phyloP scores from a whole-genome alignment of 495 filamentous ascomycete genomes.

The Penicillium silybi region DNA sequence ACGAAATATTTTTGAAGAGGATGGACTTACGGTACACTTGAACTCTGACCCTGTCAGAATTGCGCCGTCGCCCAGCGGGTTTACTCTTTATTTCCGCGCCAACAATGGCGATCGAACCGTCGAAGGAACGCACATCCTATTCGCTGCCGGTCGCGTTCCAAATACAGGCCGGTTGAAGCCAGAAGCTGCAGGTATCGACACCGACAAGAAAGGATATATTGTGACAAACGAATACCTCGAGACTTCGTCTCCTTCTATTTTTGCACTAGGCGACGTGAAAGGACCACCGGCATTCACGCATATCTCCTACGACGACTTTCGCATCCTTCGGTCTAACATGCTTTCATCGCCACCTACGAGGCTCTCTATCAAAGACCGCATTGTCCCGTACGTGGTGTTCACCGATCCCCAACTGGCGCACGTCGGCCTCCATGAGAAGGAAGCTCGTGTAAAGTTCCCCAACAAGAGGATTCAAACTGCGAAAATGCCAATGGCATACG shows the following conservation, averaged over 20 bases:
- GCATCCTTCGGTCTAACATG: constrained; percentile 43
- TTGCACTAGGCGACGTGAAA: constrained; percentile 48
- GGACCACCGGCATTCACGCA: constrained; percentile 53
- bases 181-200: constrained; percentile 23
- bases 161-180: constrained; percentile 20
- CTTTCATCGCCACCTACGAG: constrained; percentile 6
- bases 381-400: constrained; percentile 47
- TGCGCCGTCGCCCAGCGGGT: constrained; percentile 1
- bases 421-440: constrained; percentile 40
- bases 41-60: constrained; percentile 15
- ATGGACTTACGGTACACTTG: constrained; percentile 23
- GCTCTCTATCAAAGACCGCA: constrained; percentile 27
- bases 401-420: constrained; percentile 52
- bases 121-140: constrained; percentile 34
- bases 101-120: constrained; percentile 10
- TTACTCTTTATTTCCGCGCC: constrained; percentile 7
- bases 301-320: constrained; percentile 53
- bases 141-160: constrained; percentile 43
- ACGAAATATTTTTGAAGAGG: no score
- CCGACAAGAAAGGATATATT: constrained; percentile 36
- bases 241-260: constrained; percentile 36
- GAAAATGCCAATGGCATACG: constrained; percentile 48
- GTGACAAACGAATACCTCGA: constrained; percentile 20
- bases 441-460: constrained; percentile 21
- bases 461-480: constrained; percentile 30